Conservation (phyloP, 2,329 filamentous ascomycete genomes). For the Pochonia chlamydosporia region DNA sequence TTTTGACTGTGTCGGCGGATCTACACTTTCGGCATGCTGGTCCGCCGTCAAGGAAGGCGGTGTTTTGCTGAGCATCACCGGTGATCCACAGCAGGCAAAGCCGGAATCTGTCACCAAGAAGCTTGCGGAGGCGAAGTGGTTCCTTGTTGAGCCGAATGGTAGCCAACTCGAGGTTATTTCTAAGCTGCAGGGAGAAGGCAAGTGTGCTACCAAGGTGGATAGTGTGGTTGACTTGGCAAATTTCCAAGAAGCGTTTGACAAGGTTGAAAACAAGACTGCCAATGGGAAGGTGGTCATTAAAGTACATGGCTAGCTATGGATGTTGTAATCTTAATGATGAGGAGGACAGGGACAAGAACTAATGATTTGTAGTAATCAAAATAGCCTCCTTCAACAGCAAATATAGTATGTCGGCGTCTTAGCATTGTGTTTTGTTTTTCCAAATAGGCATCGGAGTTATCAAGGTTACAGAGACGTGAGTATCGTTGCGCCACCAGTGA, state of each 20-base stretch:
- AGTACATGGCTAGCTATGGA: no score
- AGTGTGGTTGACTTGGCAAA: conserved; percentile 29
- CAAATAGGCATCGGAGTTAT: no score
- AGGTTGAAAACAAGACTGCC: conserved; percentile 24
- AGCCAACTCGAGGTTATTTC: conserved; percentile 25
- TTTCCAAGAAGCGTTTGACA: conserved; percentile 28
- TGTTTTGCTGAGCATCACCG: conserved; percentile 23
- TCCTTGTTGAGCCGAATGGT: conserved; percentile 28
- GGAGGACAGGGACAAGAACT: no score
- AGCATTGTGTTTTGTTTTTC: no score
- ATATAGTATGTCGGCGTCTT: no score
- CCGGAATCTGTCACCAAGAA: conserved; percentile 21
- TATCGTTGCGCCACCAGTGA: no score
- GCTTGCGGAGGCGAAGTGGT: conserved; percentile 24
- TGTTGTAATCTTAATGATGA: no score
- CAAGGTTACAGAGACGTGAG: no score
- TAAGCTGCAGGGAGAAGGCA: conserved; percentile 24
- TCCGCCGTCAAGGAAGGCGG: conserved; percentile 25
- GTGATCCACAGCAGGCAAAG: conserved; percentile 20
- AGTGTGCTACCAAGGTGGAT: conserved; percentile 25
- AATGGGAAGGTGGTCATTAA: conserved; percentile 32
- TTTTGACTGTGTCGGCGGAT: conserved; percentile 27
- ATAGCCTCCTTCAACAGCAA: no score
- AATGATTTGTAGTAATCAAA: no score
- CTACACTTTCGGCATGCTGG: conserved; percentile 26